A percentile compares a stretch with the other conserved stretches of the same genome.
phyloP scores from a whole-genome alignment of 2,329 filamentous ascomycete species.

The Paramyrothecium sp. region DNA sequence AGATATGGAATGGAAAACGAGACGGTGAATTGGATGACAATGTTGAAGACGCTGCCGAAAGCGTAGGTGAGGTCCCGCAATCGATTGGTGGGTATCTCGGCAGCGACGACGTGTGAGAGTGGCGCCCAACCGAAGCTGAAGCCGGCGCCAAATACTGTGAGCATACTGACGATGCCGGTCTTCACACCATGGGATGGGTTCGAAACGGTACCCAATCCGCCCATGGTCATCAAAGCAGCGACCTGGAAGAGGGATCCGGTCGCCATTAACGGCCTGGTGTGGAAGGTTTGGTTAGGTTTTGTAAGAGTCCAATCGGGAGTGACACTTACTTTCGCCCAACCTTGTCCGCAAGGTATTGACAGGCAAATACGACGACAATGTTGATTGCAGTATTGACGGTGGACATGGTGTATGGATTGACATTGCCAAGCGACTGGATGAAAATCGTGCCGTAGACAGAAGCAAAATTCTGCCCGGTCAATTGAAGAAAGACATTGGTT shows the following conservation, averaged over 20 bases:
- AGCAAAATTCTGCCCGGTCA: conserved; percentile 22
- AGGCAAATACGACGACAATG: conserved; percentile 22
- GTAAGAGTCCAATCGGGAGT: neutral
- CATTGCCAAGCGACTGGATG: conserved; percentile 19
- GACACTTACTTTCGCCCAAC: conserved; percentile 5
- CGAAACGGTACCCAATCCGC: conserved; percentile 26
- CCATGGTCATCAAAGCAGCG: conserved; percentile 30
- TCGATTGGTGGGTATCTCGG: conserved; percentile 27
- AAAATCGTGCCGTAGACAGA: conserved; percentile 25
- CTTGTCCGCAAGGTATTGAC: conserved; percentile 2
- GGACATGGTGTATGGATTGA: conserved; percentile 24
- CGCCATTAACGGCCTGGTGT: conserved; percentile 16
- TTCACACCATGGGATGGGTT: conserved; percentile 14
- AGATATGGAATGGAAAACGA: conserved; percentile 36
- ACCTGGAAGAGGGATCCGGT: conserved; percentile 25
- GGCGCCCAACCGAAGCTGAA: conserved; percentile 30
- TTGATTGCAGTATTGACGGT: conserved; percentile 22
- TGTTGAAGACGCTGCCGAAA: conserved; percentile 24
- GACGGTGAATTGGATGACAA: conserved; percentile 28
- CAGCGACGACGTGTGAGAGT: conserved; percentile 28
- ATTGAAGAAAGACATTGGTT: conserved; percentile 26
- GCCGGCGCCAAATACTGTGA: conserved; percentile 25
- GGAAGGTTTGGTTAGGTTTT: neutral
- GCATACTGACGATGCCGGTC: conserved; percentile 28
- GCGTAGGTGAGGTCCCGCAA: conserved; percentile 27